Base-by-base conservation (phyloP, 495 filamentous ascomycete genomes). In the Chlorociboria aeruginascens region DNA sequence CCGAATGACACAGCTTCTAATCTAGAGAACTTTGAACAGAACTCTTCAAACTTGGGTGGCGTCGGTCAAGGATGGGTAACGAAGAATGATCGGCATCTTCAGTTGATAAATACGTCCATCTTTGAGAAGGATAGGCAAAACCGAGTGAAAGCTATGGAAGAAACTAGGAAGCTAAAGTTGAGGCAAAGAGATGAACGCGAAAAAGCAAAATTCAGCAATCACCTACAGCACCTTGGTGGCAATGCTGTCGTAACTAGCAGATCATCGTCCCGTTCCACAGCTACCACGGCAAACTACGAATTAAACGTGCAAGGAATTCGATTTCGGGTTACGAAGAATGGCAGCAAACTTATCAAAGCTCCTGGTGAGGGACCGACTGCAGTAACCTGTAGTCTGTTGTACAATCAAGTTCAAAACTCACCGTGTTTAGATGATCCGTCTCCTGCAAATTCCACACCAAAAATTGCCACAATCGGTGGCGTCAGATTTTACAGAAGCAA, bases 401-500 rank as follows among this genome's bases (percentile, higher is more conserved):
- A 32, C 45, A 42, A 6, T 28, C 16, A 28, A 47, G 13, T 60
- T 57, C 53, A 45, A 56, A 51, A 63, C 74, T 81, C 65, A 80
- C 68, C 50, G 41, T 39, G 35, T 60, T 40, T 53, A 83, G 85
- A 76, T 64, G 76, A 82, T 41, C 45, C 35, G n/a, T 83, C 79
- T 61, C 69, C 73, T 37, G 75, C 76, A 49, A 78, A 73, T 47
- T 69, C 72, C 17, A 95, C 89, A 6, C 90, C 90, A 0, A 95
- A 89, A 64, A 73, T 73, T 61, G 76, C 86, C 28, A 70, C 69
- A 4, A 68, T 97, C 52, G 86, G 79, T 30, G 89, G 89, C 42
- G 86, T 96, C 48, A 79, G 74, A 35, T 97, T 95, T 63, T 75
- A 86, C 52, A 77, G 90, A 46, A 95, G 85, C 64, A 94, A 92